These are phyloP conservation scores for Penicillium simplicissimum DNA, from an alignment of 495 filamentous ascomycete genomes.

Conservation along the genomic window DNA sequence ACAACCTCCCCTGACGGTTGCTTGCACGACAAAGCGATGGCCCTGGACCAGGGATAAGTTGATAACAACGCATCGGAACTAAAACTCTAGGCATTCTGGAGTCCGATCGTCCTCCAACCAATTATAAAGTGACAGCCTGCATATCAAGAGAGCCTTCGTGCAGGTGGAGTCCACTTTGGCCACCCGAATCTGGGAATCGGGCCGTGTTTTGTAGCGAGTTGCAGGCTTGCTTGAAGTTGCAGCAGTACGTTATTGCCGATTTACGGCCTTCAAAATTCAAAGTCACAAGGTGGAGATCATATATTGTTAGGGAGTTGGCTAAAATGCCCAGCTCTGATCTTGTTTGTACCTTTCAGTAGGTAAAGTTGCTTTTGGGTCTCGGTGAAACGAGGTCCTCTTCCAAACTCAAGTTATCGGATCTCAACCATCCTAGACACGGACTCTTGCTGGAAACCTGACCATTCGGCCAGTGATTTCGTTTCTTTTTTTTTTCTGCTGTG, in stretches of 20 bases:
- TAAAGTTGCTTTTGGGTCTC: background rate
- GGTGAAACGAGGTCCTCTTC: background rate
- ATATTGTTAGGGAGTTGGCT: slow-evolving; percentile 4
- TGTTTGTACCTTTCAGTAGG: slow-evolving; percentile 6
- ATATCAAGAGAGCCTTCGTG: slow-evolving; percentile 18
- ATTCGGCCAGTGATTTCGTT: background rate
- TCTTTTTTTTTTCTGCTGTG: too few relatives aligned
- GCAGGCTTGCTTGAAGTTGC: too few relatives aligned
- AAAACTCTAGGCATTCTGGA: background rate
- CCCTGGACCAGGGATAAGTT: too few relatives aligned
- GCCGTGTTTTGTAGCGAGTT: background rate
- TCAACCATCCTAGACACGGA: background rate
- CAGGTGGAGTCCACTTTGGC: slow-evolving; percentile 23
- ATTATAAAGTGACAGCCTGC: slow-evolving; percentile 17
- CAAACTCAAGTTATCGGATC: slow-evolving; percentile 18
- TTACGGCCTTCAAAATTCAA: background rate
- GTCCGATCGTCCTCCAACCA: slow-evolving; percentile 5
- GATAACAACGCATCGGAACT: slow-evolving; percentile 1
- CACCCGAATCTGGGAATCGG: slow-evolving; percentile 5
- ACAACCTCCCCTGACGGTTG: too few relatives aligned
- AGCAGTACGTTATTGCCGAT: background rate
- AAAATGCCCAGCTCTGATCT: slow-evolving; percentile 10
- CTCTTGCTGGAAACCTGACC: background rate
- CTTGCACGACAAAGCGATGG: too few relatives aligned
- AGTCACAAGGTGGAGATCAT: background rate